Conservation (phyloP, 2,329 filamentous ascomycete species). For the Endothia cerciana region DNA sequence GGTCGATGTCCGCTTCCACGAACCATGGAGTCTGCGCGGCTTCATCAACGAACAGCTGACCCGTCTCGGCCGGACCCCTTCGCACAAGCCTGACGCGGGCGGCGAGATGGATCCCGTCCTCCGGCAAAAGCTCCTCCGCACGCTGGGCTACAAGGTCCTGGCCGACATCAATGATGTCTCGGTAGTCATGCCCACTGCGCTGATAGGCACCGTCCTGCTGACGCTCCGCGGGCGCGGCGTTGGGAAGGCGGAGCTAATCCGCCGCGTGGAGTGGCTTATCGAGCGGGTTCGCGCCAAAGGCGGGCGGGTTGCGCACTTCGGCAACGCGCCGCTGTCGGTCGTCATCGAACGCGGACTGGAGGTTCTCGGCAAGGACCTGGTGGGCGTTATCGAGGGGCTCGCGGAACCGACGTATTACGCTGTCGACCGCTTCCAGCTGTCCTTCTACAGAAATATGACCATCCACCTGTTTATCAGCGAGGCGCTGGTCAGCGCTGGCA, state of each 20-base stretch:
- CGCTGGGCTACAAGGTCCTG: conserved; percentile 88
- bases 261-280: conserved; percentile 89
- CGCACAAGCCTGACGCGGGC: conserved; percentile 50
- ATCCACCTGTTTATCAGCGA: conserved; percentile 97
- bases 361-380: conserved; percentile 86
- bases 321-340: conserved; percentile 73
- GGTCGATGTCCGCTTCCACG: conserved; percentile 93
- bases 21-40: conserved; percentile 86
- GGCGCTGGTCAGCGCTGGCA: conserved; percentile 82
- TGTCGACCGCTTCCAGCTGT: conserved; percentile 94
- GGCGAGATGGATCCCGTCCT: conserved; percentile 55
- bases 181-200: conserved; percentile 95
- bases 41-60: conserved; percentile 80
- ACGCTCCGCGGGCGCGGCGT: conserved; percentile 91
- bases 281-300: conserved; percentile 82
- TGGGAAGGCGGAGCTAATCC: conserved; percentile 80
- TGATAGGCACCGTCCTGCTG: conserved; percentile 91
- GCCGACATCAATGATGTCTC: conserved; percentile 95
- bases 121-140: conserved; percentile 76
- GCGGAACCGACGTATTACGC: conserved; percentile 93
- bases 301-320: conserved; percentile 92
- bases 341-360: conserved; percentile 91
- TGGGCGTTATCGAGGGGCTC: conserved; percentile 77
- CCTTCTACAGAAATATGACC: conserved; percentile 99
- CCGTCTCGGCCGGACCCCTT: conserved; percentile 56